Evolutionary conservation across 2,329 filamentous ascomycete species (phyloP), one percentile per base, ranked within the genome.

Genomic region (Teratosphaeria nubilosa): DNA sequence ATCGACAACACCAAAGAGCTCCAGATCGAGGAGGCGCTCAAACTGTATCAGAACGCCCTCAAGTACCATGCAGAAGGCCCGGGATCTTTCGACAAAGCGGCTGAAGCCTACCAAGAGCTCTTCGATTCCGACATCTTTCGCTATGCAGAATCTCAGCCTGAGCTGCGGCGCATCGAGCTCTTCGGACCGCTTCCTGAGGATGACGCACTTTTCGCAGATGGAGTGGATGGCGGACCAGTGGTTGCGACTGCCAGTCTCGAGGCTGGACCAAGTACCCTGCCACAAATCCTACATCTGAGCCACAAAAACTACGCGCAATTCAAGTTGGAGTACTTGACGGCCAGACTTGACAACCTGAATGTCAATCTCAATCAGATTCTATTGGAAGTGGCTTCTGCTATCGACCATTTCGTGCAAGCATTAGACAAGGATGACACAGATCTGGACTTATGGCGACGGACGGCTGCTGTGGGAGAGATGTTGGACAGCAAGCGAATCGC

Each of bases 301-400:
- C 90, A 95, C 78, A 99, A 97, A 73, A 99, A 97, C 66, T 86
- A 92, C 74, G 94, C 91, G 50, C 90, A 97, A 69, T 96, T 95
- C 69, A 78, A 87, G 59, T 78, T 99, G n/a, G 92, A 99, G 70
- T 62, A 65, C 11, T 62, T 70, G 13, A 62, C 60, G 22, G 62
- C 66, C 3, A 61, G 63, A 48, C 59, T 72, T 34, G 63, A 67
- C 22, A 56, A 48, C 0, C 58, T 69, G 31, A 59, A 68, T 24
- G 61, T 68, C 11, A 64, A 61, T 4, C 60, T 69, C 27, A 62
- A 64, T 24, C 64, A 69, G 22, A 69, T 72, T 13, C 56, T 69
- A 30, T 64, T 70, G 32, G 66, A 68, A n/a, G 71, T 74, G 7
- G 68, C 74, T 25, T 74, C 71, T 24, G 77, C 79, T 13, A 68